Evolutionary conservation across 2,329 filamentous ascomycete genomes (phyloP).

Genomic region (Domatiomyces globalis): DNA sequence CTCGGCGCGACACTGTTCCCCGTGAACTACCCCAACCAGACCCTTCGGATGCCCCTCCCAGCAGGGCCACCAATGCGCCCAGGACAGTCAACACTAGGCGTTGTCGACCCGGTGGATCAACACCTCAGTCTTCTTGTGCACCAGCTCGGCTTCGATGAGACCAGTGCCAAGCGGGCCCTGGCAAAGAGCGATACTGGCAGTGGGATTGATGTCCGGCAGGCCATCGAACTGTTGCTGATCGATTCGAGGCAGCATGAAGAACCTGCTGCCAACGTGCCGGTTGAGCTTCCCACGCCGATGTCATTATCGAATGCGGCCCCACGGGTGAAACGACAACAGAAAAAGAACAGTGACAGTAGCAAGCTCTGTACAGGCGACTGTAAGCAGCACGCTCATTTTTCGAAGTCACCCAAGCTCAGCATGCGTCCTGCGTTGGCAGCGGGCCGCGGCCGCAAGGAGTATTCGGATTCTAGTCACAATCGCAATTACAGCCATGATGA

Average conservation of each 20-base stretch:
- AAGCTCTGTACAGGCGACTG: not conserved
- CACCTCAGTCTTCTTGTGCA: constrained; percentile 42
- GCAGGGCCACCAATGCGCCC: constrained; percentile 7
- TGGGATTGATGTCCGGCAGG: constrained; percentile 42
- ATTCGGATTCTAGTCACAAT: not conserved
- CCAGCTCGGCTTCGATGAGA: constrained; percentile 44
- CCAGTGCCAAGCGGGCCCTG: constrained; percentile 43
- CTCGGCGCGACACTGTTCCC: constrained; percentile 17
- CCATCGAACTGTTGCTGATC: constrained; percentile 38
- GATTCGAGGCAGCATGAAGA: constrained; percentile 26
- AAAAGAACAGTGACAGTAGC: not conserved
- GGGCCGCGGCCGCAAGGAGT: not conserved
- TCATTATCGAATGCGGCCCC: not conserved
- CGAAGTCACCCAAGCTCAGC: not conserved
- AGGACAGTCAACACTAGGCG: constrained; percentile 7
- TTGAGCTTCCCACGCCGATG: constrained; percentile 13
- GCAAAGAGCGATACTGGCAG: constrained; percentile 46
- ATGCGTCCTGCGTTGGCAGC: no score
- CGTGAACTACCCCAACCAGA: constrained; percentile 12
- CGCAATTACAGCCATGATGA: not conserved
- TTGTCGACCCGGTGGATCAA: constrained; percentile 41
- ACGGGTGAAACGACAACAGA: not conserved
- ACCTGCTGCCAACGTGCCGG: constrained; percentile 8
- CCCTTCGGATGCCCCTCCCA: constrained; percentile 9
- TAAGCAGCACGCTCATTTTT: not conserved